Conservation (phyloP, 2,329 filamentous ascomycete species). For the Paramyrothecium sp. region DNA sequence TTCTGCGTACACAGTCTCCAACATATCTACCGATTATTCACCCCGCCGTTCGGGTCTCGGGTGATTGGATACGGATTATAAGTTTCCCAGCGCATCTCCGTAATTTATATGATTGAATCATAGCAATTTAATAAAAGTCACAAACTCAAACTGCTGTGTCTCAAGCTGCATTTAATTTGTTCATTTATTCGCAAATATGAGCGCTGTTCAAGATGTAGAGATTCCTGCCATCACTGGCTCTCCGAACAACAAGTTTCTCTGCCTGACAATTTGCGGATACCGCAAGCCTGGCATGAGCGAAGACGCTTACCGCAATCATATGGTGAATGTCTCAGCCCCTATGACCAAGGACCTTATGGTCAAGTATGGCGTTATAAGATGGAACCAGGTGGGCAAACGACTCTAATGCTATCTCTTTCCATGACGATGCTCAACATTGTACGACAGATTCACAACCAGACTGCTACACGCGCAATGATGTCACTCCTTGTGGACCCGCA, state of each 20-base stretch:
- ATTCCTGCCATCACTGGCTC: neutral
- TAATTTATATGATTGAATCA: neutral
- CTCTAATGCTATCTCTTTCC: neutral
- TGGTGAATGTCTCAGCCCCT: conserved; percentile 44
- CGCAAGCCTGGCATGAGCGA: conserved; percentile 45
- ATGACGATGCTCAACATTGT: neutral
- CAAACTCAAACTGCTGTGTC: neutral
- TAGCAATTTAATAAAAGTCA: neutral
- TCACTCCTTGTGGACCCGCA: conserved; percentile 37
- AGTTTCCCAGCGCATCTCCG: neutral
- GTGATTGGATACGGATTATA: neutral
- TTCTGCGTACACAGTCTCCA: neutral
- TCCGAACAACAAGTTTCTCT: conserved; percentile 26
- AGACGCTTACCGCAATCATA: conserved; percentile 42
- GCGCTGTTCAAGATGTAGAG: neutral
- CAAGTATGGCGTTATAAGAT: conserved; percentile 45
- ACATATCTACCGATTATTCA: neutral
- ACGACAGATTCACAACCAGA: conserved; percentile 38
- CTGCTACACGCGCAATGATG: conserved; percentile 30
- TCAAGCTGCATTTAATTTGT: neutral
- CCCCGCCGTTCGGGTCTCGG: neutral
- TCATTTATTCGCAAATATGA: neutral
- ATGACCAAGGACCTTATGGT: conserved; percentile 46
- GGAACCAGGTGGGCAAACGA: conserved; percentile 36
- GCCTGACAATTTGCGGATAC: conserved; percentile 48